Conservation (phyloP, 1,284 basidiomycete genomes). For the Lignosus rhinocerotis region DNA sequence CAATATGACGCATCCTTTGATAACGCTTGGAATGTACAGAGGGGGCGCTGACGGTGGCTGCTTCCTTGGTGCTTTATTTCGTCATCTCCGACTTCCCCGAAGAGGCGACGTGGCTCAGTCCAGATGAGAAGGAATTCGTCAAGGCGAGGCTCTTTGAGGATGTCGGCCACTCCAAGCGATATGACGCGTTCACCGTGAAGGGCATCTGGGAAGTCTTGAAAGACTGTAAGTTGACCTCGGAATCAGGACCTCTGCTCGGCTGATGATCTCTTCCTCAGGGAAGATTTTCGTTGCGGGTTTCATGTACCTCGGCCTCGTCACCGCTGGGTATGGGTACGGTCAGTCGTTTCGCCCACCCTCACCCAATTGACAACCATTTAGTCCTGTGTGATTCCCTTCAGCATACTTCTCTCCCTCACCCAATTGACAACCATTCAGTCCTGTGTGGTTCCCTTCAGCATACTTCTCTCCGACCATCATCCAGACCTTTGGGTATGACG, state of each 20-base stretch:
- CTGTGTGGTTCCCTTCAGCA: constrained; percentile 15
- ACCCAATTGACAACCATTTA: background rate
- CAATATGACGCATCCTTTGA: too few species aligned
- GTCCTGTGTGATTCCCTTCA: background rate
- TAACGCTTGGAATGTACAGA: constrained; percentile 22
- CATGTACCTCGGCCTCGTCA: constrained; percentile 36
- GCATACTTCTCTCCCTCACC: constrained; percentile 33
- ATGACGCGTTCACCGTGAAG: constrained; percentile 26
- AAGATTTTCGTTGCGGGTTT: constrained; percentile 34
- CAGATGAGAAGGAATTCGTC: constrained; percentile 34
- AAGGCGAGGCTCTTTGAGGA: constrained; percentile 33
- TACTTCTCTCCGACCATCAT: constrained; percentile 39
- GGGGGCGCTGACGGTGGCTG: constrained; percentile 37
- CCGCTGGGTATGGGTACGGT: constrained; percentile 34
- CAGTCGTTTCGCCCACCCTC: background rate
- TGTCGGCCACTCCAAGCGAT: constrained; percentile 28
- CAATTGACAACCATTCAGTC: background rate
- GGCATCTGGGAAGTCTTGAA: constrained; percentile 27
- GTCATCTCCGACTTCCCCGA: constrained; percentile 35
- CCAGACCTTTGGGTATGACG: constrained; percentile 42
- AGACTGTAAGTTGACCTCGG: constrained; percentile 26
- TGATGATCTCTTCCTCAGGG: constrained; percentile 16
- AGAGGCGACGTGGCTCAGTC: constrained; percentile 30
- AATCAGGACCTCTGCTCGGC: background rate
- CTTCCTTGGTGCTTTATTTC: constrained; percentile 31